phyloP scores from a whole-genome alignment of 345 rosid species.

The Populus alba region DNA sequence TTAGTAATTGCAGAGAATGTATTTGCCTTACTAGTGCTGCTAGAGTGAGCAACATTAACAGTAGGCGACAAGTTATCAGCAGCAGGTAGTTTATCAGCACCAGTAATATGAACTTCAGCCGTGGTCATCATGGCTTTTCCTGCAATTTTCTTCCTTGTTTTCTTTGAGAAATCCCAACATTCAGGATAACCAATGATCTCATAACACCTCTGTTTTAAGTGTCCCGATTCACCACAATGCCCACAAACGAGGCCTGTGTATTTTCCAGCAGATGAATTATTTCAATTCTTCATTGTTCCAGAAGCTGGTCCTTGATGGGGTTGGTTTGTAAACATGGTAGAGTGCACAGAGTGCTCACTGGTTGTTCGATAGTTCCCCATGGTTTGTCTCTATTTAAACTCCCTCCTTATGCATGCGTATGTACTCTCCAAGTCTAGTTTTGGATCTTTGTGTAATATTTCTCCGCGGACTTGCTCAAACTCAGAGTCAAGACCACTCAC shows the following conservation, averaged over 20 bases:
- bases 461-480: not conserved
- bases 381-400: fast-evolving
- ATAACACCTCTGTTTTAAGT: too few species aligned
- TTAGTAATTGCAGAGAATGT: too few species aligned
- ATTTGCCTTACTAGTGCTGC: too few species aligned
- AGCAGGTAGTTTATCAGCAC: fast-evolving
- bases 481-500: not conserved
- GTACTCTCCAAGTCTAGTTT: not conserved
- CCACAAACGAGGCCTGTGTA: too few species aligned
- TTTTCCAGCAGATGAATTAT: too few species aligned
- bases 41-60: too few species aligned
- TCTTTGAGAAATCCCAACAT: too few species aligned
- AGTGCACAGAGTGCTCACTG: not conserved
- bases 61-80: too few species aligned
- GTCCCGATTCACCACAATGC: too few species aligned
- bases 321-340: not conserved
- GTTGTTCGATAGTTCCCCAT: not conserved
- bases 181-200: too few species aligned
- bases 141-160: too few species aligned
- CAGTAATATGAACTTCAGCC: fast-evolving
- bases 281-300: fast-evolving
- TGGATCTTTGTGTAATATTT: not conserved
- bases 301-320: fast-evolving
- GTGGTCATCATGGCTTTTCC: too few species aligned
- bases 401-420: not conserved